phyloP scores from a whole-genome alignment of 169 alveolate genomes.

The Cryptosporidium felis region DNA sequence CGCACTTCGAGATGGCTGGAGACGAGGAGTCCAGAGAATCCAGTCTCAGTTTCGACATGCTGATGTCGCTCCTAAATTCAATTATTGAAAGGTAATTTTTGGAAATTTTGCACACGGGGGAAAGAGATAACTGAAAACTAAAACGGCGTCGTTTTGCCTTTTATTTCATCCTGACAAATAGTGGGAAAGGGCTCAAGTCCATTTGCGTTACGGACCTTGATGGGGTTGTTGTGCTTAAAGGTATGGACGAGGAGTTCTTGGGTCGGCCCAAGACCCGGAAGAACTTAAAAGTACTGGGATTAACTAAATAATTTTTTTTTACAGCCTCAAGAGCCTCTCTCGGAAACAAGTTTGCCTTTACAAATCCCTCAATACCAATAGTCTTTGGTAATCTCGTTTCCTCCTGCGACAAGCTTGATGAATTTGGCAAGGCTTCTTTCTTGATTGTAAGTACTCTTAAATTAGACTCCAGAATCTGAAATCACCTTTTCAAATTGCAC shows the following conservation, averaged over 20 bases:
- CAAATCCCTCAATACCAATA: background rate
- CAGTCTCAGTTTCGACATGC: background rate
- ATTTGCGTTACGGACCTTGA: conserved; percentile 35
- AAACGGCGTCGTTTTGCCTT: background rate
- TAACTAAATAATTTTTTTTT: background rate
- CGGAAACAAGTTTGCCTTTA: background rate
- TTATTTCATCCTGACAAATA: background rate
- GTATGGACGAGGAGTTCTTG: too few species aligned
- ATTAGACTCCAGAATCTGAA: background rate
- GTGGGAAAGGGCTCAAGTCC: conserved; percentile 22
- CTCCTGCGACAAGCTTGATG: conserved; percentile 42
- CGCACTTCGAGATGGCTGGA: background rate
- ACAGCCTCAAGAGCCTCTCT: background rate
- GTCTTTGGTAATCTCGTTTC: conserved; percentile 13
- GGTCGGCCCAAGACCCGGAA: too few species aligned
- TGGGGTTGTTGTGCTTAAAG: conserved; percentile 47
- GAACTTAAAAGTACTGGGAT: too few species aligned
- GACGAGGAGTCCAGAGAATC: background rate
- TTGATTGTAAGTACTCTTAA: conserved; percentile 10
- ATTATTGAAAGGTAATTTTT: conserved; percentile 15
- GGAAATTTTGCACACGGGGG: background rate
- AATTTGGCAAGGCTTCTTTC: conserved; percentile 29
- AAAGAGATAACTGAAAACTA: too few species aligned
- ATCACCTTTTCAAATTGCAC: background rate
- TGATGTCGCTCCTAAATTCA: background rate